A percentile compares a stretch with the other conserved stretches of the same genome.
Conservation (phyloP, 108 stramenopile species). For the Thalassiosira profunda region DNA sequence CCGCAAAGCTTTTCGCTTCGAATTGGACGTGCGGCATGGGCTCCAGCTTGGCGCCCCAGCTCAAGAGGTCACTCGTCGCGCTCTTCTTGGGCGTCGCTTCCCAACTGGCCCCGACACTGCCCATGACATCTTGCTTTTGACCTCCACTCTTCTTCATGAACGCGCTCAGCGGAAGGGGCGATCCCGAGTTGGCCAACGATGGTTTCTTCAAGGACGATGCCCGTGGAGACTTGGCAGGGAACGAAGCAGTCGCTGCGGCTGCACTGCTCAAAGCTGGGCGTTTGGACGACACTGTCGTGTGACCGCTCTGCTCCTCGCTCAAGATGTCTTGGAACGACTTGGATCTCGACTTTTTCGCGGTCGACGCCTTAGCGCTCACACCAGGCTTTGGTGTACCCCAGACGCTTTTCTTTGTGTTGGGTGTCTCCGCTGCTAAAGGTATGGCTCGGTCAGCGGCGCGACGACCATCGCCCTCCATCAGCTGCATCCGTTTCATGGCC, state of each 20-base stretch:
- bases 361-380: too few species aligned
- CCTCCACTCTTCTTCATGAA: slow-evolving; percentile 13
- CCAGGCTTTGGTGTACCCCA: slow-evolving; percentile 11
- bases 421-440: too few species aligned
- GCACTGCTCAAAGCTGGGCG: neutral
- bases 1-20: slow-evolving; percentile 44
- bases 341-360: slow-evolving; percentile 6
- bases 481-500: slow-evolving; percentile 55
- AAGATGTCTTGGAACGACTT: slow-evolving; percentile 45
- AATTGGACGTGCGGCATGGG: neutral
- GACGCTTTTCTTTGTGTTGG: slow-evolving; percentile 2
- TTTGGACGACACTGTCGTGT: neutral
- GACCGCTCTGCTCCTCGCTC: slow-evolving; percentile 26
- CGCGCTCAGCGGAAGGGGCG: slow-evolving; percentile 18
- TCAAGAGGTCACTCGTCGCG: neutral
- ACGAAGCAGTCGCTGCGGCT: neutral
- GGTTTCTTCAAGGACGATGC: neutral
- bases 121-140: slow-evolving; percentile 15
- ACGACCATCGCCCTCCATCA: slow-evolving; percentile 16
- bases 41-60: slow-evolving; percentile 29
- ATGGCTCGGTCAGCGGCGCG: slow-evolving; percentile 15
- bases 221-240: neutral
- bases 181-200: neutral
- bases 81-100: neutral
- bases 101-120: slow-evolving; percentile 20